Evolutionary conservation across 2,329 filamentous ascomycete species (phyloP).

Genomic region (Akanthomyces lecanii): DNA sequence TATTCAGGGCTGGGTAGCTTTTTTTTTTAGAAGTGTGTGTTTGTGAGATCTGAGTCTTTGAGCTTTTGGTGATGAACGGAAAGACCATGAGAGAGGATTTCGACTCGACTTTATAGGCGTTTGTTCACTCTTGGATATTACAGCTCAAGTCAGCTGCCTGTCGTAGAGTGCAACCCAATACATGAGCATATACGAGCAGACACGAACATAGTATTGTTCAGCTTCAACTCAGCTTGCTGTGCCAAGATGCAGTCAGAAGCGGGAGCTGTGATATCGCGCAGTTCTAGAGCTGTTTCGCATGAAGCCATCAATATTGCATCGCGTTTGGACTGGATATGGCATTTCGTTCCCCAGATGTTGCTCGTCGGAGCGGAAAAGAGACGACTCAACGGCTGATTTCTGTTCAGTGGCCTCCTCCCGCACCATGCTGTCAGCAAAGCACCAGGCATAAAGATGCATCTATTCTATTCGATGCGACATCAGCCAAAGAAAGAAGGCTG

Average conservation of each 20-base stretch:
- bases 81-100: not conserved
- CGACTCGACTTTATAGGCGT: not conserved
- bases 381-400: not conserved
- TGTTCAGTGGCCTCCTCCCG: too few relatives aligned
- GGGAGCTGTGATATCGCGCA: not conserved
- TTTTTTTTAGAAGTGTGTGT: not conserved
- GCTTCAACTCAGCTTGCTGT: slow-evolving; percentile 6
- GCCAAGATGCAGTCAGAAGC: slow-evolving; percentile 3
- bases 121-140: not conserved
- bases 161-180: not conserved
- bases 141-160: not conserved
- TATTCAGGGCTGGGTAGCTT: not conserved
- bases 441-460: not conserved
- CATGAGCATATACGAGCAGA: not conserved
- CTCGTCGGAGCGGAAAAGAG: not conserved
- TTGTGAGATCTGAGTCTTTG: not conserved
- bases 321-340: not conserved
- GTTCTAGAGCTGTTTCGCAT: not conserved
- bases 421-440: not conserved
- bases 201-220: not conserved
- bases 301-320: not conserved
- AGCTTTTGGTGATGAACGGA: not conserved
- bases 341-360: not conserved
- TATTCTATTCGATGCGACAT: not conserved
- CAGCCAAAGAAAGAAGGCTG: not conserved